phyloP scores from a whole-genome alignment of 805 yeast genomes.

The Candida sakaeoensis region DNA sequence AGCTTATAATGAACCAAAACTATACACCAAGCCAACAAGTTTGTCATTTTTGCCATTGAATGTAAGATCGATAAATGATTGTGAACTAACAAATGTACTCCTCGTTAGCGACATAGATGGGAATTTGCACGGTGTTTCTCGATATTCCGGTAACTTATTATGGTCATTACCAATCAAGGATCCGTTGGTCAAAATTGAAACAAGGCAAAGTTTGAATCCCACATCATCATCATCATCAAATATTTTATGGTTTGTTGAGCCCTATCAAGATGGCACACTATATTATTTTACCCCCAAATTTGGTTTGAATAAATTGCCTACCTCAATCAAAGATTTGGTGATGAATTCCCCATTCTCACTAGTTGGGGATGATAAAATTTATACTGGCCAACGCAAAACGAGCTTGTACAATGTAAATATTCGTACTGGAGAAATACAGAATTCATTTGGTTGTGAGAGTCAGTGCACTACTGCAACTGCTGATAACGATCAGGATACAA shows the following conservation, averaged over 20 bases:
- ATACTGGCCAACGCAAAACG: constrained; percentile 80
- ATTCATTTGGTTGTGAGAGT: constrained; percentile 54
- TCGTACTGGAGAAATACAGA: constrained; percentile 66
- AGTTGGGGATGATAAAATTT: constrained; percentile 70
- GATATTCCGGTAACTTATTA: constrained; percentile 67
- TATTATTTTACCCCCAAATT: constrained; percentile 71
- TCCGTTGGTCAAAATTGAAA: constrained; percentile 52
- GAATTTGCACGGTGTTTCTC: constrained; percentile 71
- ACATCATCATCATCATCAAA: constrained; percentile 16
- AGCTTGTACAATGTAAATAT: constrained; percentile 73
- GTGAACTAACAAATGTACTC: constrained; percentile 53
- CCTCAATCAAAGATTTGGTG: constrained; percentile 73
- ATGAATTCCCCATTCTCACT: constrained; percentile 82
- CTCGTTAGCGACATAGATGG: constrained; percentile 85
- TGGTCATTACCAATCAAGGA: constrained; percentile 74
- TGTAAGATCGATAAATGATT: constrained; percentile 40
- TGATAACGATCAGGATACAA: constrained; percentile 24
- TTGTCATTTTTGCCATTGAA: constrained; percentile 31
- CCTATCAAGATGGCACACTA: constrained; percentile 77
- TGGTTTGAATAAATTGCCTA: constrained; percentile 80
- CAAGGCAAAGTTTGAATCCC: constrained; percentile 15
- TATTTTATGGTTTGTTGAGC: constrained; percentile 84
- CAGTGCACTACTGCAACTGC: constrained; percentile 30
- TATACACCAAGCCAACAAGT: background rate
- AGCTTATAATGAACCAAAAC: background rate